Percentiles rank a stretch among this genome's conserved stretches.
Conservation (phyloP, 1,284 basidiomycete genomes). For the Cutaneotrichosporon sp. region DNA sequence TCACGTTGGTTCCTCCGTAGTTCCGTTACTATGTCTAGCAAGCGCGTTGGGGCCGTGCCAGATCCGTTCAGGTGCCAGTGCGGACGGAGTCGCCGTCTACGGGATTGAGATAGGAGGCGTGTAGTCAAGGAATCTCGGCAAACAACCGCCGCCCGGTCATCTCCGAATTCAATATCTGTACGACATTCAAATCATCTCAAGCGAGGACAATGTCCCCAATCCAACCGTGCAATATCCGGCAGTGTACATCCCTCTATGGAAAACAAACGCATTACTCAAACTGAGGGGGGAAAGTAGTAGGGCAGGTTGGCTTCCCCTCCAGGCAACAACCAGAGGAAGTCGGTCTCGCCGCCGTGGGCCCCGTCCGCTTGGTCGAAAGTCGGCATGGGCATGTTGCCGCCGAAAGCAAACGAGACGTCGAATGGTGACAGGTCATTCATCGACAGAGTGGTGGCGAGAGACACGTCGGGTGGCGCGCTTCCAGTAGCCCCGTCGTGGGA, state of each 20-base stretch:
- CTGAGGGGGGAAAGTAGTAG: slow-evolving; percentile 13
- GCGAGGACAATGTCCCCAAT: too few relatives aligned
- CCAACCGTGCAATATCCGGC: too few relatives aligned
- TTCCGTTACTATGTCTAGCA: not conserved
- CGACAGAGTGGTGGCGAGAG: not conserved
- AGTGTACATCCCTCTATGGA: not conserved
- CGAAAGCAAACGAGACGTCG: slow-evolving; percentile 7
- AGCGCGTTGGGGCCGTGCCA: not conserved
- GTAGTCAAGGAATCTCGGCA: not conserved
- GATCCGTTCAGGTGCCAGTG: not conserved
- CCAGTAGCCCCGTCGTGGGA: not conserved
- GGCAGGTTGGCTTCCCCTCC: slow-evolving; percentile 12
- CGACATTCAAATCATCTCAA: too few relatives aligned
- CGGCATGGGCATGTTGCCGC: slow-evolving; percentile 12
- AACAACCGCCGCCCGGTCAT: not conserved
- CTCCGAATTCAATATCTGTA: not conserved
- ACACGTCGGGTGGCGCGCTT: not conserved
- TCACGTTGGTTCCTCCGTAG: not conserved
- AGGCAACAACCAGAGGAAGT: slow-evolving; percentile 14
- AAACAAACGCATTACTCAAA: not conserved
- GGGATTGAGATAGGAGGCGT: not conserved
- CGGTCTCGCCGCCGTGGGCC: not conserved
- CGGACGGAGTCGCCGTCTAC: not conserved
- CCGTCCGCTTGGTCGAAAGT: slow-evolving; percentile 7
- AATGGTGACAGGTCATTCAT: slow-evolving; percentile 13